Evolutionary conservation across 176 grass and related monocot species (phyloP).

Genomic region (Paspalum notatum): DNA sequence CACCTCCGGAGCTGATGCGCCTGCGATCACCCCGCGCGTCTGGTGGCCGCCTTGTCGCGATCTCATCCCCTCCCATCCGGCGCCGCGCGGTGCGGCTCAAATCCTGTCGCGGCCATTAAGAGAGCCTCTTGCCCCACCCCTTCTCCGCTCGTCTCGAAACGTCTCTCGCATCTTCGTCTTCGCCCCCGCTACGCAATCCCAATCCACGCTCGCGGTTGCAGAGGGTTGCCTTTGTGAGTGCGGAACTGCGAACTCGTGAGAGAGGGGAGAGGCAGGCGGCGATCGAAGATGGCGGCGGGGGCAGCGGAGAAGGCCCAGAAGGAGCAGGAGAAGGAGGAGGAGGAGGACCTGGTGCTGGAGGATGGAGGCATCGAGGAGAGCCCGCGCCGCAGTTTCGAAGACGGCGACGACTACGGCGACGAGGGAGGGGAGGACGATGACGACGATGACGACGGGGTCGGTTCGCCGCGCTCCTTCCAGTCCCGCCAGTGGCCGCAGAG

Average conservation of each 20-base stretch:
- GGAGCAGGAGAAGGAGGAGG: constrained; percentile 43
- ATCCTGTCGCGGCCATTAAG: constrained; percentile 25
- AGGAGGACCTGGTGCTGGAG: constrained; percentile 63
- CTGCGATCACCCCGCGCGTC: constrained; percentile 1
- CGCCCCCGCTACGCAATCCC: constrained; percentile 27
- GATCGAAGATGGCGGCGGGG: constrained; percentile 20
- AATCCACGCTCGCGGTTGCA: neutral
- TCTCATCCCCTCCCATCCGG: constrained; percentile 11
- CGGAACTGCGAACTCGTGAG: too few species aligned
- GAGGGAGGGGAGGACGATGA: neutral
- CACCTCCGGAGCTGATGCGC: neutral
- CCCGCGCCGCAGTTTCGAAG: constrained; percentile 50
- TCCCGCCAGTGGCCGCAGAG: constrained; percentile 80
- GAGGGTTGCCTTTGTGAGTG: neutral
- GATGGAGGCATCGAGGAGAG: constrained; percentile 57
- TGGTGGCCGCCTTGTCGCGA: constrained; percentile 41
- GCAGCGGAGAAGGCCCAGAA: constrained; percentile 10
- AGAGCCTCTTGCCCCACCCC: neutral
- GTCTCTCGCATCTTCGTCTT: neutral
- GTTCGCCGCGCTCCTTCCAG: constrained; percentile 52
- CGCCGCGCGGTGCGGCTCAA: too few species aligned
- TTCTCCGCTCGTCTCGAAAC: constrained; percentile 29
- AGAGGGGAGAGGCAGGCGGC: neutral
- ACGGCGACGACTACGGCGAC: constrained; percentile 41
- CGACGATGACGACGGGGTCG: constrained; percentile 34